Evolutionary conservation across 1,139 yeast genomes (phyloP).

Genomic region (Magnusiomyces sp.): DNA sequence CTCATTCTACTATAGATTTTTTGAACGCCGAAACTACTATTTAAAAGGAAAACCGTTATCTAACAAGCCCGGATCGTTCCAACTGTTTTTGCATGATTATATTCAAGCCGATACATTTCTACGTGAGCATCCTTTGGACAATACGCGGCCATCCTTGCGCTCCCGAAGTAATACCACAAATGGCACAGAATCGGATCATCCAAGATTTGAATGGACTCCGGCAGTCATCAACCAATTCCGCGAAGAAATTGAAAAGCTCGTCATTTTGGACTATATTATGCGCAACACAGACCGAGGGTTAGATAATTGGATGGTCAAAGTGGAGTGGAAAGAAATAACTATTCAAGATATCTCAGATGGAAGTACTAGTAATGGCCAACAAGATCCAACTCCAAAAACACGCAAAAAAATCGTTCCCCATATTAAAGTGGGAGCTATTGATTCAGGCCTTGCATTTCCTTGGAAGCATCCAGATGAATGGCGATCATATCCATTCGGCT

Average conservation of each 20-base stretch:
- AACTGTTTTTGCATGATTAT: conserved; percentile 52
- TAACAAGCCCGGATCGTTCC: conserved; percentile 59
- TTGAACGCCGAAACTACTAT: conserved; percentile 35
- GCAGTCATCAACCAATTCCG: conserved; percentile 45
- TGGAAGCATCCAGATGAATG: conserved; percentile 83
- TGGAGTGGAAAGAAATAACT: conserved; percentile 36
- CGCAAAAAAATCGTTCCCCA: conserved; percentile 28
- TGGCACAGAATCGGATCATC: conserved; percentile 17
- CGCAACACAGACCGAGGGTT: conserved; percentile 68
- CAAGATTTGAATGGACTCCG: conserved; percentile 48
- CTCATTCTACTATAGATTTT: conserved; percentile 46
- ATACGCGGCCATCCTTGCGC: conserved; percentile 9
- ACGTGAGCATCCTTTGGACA: conserved; percentile 49
- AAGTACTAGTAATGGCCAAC: neutral
- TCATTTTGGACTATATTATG: conserved; percentile 62
- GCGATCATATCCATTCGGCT: conserved; percentile 74
- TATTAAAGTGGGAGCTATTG: conserved; percentile 63
- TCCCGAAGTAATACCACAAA: neutral
- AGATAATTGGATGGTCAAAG: conserved; percentile 71
- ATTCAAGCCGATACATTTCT: conserved; percentile 57
- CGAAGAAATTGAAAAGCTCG: conserved; percentile 59
- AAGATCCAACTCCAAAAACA: neutral
- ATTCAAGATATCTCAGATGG: neutral
- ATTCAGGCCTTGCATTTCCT: conserved; percentile 68
- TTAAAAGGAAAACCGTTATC: conserved; percentile 30